A percentile compares a stretch with the other conserved stretches of the same genome.
Conservation (phyloP, 345 rosid genomes). For the Populus deltoides region DNA sequence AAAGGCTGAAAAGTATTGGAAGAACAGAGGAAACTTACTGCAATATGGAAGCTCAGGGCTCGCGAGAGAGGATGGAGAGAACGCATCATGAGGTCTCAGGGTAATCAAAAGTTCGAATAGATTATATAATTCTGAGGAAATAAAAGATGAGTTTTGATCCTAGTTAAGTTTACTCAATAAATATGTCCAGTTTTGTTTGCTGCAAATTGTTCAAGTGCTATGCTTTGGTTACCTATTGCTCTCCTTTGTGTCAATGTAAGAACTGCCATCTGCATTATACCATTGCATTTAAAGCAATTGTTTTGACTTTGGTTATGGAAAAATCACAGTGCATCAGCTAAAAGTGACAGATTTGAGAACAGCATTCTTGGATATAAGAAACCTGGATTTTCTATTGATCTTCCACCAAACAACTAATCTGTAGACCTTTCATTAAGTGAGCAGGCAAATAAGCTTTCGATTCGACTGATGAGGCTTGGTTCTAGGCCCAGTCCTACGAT, state of each 20-base stretch:
- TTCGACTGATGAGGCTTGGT: too few relatives aligned
- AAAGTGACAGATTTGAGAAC: neutral
- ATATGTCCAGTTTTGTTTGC: neutral
- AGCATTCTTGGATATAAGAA: neutral
- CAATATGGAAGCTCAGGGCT: slow-evolving; percentile 46
- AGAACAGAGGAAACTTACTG: slow-evolving; percentile 42
- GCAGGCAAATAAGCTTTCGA: too few relatives aligned
- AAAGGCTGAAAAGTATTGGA: slow-evolving; percentile 47
- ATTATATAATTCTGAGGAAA: neutral
- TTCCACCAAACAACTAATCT: too few relatives aligned
- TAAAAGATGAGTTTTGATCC: neutral
- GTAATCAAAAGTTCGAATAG: neutral
- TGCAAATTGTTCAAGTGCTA: neutral
- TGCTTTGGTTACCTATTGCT: neutral
- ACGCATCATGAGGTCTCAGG: slow-evolving; percentile 15
- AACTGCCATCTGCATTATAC: neutral
- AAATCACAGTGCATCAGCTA: too few relatives aligned
- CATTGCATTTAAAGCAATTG: neutral
- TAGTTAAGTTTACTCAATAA: neutral
- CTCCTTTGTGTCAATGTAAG: neutral
- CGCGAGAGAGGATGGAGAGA: slow-evolving; percentile 47
- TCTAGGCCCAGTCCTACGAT: too few relatives aligned
- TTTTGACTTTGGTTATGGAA: neutral
- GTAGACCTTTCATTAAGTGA: too few relatives aligned
- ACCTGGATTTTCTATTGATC: too few relatives aligned